Percentiles rank a stretch among this genome's conserved stretches.
These are phyloP conservation scores for Psilocybe subaeruginosa DNA, from an alignment of 768 basidiomycete genomes.

Conservation along the genomic window DNA sequence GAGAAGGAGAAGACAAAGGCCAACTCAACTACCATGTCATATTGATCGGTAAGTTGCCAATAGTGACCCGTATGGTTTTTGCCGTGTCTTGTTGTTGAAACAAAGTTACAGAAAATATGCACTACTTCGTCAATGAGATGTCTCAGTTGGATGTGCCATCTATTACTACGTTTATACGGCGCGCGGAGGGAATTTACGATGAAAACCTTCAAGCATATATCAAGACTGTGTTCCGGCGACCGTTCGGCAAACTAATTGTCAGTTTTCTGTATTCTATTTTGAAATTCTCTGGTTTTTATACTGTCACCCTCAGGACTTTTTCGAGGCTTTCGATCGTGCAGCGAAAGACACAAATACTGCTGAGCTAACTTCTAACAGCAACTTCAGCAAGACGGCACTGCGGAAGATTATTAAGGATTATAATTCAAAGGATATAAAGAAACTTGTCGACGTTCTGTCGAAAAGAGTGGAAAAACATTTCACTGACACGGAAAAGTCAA, in stretches of 20 bases:
- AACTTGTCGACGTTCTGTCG: slow-evolving; percentile 82
- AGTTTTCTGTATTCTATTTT: slow-evolving; percentile 27
- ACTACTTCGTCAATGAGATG: slow-evolving; percentile 86
- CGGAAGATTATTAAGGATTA: slow-evolving; percentile 88
- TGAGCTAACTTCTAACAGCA: slow-evolving; percentile 75
- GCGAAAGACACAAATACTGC: slow-evolving; percentile 77
- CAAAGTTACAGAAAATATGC: slow-evolving; percentile 84
- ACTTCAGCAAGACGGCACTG: slow-evolving; percentile 76
- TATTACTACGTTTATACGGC: slow-evolving; percentile 61
- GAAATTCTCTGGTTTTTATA: not conserved
- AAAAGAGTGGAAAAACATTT: slow-evolving; percentile 98
- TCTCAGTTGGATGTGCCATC: slow-evolving; percentile 69
- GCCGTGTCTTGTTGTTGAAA: not conserved
- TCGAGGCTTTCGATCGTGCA: slow-evolving; percentile 89
- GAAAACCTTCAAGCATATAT: slow-evolving; percentile 89
- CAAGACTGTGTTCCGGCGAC: slow-evolving; percentile 82
- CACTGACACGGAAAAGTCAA: slow-evolving; percentile 72
- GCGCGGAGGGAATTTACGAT: slow-evolving; percentile 84
- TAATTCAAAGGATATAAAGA: slow-evolving; percentile 86
- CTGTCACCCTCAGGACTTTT: slow-evolving; percentile 73
- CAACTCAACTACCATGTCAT: slow-evolving; percentile 97
- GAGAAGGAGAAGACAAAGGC: slow-evolving; percentile 93
- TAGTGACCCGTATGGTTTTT: not conserved
- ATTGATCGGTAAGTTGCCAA: slow-evolving; percentile 73
- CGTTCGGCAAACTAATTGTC: slow-evolving; percentile 87